Base-by-base conservation (phyloP, 495 filamentous ascomycete genomes). In the Xylaria palmicola region DNA sequence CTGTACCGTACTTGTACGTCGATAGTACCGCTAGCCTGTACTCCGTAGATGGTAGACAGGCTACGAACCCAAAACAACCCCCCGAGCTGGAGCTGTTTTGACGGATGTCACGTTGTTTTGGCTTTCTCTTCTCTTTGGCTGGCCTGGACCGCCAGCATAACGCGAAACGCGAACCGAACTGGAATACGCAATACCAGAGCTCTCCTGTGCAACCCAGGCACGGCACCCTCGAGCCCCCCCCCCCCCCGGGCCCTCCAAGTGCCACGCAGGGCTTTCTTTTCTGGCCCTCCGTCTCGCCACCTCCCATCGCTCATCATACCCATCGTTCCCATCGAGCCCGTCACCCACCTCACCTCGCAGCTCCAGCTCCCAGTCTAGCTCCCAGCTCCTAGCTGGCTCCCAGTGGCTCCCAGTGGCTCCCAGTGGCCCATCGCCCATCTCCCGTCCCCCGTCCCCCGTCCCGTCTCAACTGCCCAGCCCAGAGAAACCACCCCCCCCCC, bases 151-250 rank as follows among this genome's bases (percentile, higher is more conserved):
- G 30, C 57, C 48, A 60, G 57, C 57, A 60, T 60, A 39, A 60
- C 57, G 57, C 57, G 57, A 60, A 60, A 60, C 57, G 57, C 57
- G 57, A 60, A 60, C 57, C 57, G 49, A 60, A 52, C 27, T 60
- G 57, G n/a, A 47, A 59, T 59, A 43, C 53, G 39, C 39, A 44
- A 47, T 53, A 39, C 50, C 20, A 20, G 6, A 32, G 34, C 48
- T 51, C 48, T 51, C 49, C 57, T 60, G 57, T 60, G 47, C 57
- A 39, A 60, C 57, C 48, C n/a, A n/a, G n/a, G n/a, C n/a, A n/a
- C n/a, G 39, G 53, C 53, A 56, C 39, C 37, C 26, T 34, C 26
- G 15, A 26, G 29, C 56, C 44, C 43, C 43, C 57, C 57, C n/a
- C n/a, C n/a, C n/a, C n/a, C n/a, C n/a, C n/a, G n/a, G n/a, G n/a